phyloP scores from a whole-genome alignment of 768 basidiomycete genomes.

The Xerocomellus chrysenteron region DNA sequence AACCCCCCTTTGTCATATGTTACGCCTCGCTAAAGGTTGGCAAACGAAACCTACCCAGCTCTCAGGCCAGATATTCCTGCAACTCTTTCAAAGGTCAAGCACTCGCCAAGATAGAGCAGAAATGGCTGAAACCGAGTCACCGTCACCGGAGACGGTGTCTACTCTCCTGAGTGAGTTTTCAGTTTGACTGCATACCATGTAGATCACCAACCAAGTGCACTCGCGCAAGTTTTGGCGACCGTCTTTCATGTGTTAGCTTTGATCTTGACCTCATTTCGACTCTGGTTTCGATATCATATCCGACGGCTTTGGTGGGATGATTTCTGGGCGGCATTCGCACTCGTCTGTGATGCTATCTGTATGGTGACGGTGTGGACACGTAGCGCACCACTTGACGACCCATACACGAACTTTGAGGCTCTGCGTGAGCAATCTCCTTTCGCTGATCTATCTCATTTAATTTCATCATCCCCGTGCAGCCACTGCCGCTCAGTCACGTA shows the following conservation, averaged over 20 bases:
- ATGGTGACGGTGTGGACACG: conserved; percentile 14
- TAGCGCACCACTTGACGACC: conserved; percentile 28
- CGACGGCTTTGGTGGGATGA: conserved; percentile 32
- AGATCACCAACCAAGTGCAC: not conserved
- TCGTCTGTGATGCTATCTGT: conserved; percentile 9
- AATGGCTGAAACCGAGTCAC: not conserved
- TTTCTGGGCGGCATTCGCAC: conserved; percentile 22
- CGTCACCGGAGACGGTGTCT: conserved; percentile 16
- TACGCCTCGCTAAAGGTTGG: not conserved
- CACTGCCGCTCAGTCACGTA: conserved; percentile 12
- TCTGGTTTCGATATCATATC: conserved; percentile 25
- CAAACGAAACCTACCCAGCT: not conserved
- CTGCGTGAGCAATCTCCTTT: conserved; percentile 13
- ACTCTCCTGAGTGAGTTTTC: conserved; percentile 17
- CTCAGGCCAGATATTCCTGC: not conserved
- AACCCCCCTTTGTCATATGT: conserved; percentile 4
- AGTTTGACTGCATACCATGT: not conserved
- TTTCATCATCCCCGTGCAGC: conserved; percentile 27
- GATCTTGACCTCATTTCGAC: conserved; percentile 24
- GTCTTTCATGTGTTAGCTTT: conserved; percentile 21
- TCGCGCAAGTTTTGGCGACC: conserved; percentile 15
- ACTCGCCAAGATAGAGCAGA: not conserved
- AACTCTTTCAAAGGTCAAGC: not conserved
- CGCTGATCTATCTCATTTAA: not conserved
- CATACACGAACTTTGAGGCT: conserved; percentile 7